Percentiles rank a stretch among this genome's conserved stretches.
These are phyloP conservation scores for Parastagonospora nodorum DNA, from an alignment of 2,329 filamentous ascomycete genomes.

Conservation along the genomic window DNA sequence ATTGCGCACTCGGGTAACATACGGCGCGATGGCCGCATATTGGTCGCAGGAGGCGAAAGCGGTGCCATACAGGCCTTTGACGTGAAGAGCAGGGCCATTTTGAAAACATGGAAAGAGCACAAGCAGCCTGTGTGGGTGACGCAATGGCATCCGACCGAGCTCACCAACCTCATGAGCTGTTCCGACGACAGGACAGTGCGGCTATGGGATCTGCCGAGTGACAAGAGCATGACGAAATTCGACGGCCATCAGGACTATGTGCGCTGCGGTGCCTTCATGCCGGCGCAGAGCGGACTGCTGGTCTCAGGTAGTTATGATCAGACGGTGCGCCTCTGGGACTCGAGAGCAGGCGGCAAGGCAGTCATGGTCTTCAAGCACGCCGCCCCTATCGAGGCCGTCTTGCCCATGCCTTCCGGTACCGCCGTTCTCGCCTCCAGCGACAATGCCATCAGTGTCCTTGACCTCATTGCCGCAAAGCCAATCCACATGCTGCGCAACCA, in stretches of 20 bases:
- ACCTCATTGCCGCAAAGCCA: slow-evolving; percentile 88
- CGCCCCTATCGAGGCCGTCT: slow-evolving; percentile 85
- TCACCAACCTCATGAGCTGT: slow-evolving; percentile 85
- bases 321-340: slow-evolving; percentile 93
- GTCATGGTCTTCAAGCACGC: slow-evolving; percentile 96
- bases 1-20: slow-evolving; percentile 89
- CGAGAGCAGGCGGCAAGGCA: slow-evolving; percentile 65
- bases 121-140: slow-evolving; percentile 93
- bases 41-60: slow-evolving; percentile 89
- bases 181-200: slow-evolving; percentile 93
- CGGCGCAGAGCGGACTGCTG: slow-evolving; percentile 70
- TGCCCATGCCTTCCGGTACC: slow-evolving; percentile 84
- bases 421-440: slow-evolving; percentile 84
- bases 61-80: slow-evolving; percentile 97
- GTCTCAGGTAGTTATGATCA: slow-evolving; percentile 94
- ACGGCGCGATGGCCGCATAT: slow-evolving; percentile 81
- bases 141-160: slow-evolving; percentile 85
- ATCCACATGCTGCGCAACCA: slow-evolving; percentile 88
- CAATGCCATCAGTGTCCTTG: slow-evolving; percentile 86
- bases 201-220: slow-evolving; percentile 88
- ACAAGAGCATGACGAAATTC: slow-evolving; percentile 76
- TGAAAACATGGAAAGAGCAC: slow-evolving; percentile 94
- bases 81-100: slow-evolving; percentile 82
- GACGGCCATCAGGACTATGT: slow-evolving; percentile 92
- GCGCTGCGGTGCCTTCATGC: slow-evolving; percentile 83